phyloP scores from a whole-genome alignment of 2,329 filamentous ascomycete genomes.

The Fusarium sp. region DNA sequence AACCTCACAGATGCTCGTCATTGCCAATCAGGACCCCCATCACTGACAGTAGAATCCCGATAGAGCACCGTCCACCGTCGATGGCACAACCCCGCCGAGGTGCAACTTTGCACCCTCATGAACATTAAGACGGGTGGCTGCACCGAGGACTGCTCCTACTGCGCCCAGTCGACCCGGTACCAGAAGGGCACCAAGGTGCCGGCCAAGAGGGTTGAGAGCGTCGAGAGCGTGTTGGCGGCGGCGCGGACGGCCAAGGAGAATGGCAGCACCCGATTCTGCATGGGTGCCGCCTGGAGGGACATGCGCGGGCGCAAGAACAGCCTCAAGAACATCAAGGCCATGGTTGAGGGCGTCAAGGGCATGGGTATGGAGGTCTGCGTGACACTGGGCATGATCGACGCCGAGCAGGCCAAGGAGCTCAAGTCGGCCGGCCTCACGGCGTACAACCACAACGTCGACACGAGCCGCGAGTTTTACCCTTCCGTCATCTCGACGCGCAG shows the following conservation, averaged over 20 bases:
- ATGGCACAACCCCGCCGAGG: constrained; percentile 85
- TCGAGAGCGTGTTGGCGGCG: constrained; percentile 83
- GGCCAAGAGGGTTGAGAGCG: constrained; percentile 81
- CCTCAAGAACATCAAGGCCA: constrained; percentile 84
- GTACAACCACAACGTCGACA: constrained; percentile 96
- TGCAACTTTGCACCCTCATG: constrained; percentile 95
- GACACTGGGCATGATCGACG: constrained; percentile 94
- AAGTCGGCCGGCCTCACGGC: constrained; percentile 87
- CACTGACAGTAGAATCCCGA: constrained; percentile 31
- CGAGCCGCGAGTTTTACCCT: constrained; percentile 88
- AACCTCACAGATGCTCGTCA: constrained; percentile 5
- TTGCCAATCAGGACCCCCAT: neutral
- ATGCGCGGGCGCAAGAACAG: constrained; percentile 91
- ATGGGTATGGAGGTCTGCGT: constrained; percentile 94
- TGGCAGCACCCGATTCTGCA: constrained; percentile 92
- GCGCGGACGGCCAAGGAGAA: constrained; percentile 83
- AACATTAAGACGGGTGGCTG: constrained; percentile 97
- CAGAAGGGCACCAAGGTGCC: constrained; percentile 80
- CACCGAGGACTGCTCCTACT: constrained; percentile 93
- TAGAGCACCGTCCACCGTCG: constrained; percentile 83
- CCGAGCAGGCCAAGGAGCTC: constrained; percentile 81
- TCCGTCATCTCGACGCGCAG: constrained; percentile 85
- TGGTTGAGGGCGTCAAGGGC: constrained; percentile 83
- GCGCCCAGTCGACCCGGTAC: constrained; percentile 88
- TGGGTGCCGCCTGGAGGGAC: constrained; percentile 94